Evolutionary conservation across 352 stramenopile species (phyloP), one percentile per base, ranked within the genome.

Genomic region (Phytophthora crassamura): DNA sequence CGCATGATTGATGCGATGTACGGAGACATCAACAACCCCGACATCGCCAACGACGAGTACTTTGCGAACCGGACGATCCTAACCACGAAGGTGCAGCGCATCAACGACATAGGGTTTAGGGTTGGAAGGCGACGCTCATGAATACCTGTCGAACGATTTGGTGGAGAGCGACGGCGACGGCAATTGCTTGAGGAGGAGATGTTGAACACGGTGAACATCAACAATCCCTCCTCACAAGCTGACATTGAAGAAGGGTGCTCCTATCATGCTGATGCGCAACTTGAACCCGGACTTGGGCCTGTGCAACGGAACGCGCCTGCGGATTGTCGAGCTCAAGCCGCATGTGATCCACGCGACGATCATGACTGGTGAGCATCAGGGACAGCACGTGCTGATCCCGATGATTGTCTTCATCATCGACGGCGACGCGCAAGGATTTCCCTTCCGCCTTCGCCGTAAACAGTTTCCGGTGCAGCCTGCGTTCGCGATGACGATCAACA

Each of bases 231-330:
- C 64, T 5, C 70, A 79, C 48, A 72, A 64, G 9, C 28, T 76
- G 9, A 40, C 28, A 1, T 49, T 82, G 0, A 78, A 77, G 30
- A 36, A 57, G 0, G 55, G 67, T 3, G 64, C 42, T 80, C 59
- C 59, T 5, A 39, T 74, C 5, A 70, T 77, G 63, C 43, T 80
- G 52, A 67, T 80, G 14, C 52, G 60, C 3, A 78, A 77, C 47
- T 52, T 57, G 34, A 79, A 79, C 34, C 25, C 64, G 0, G 35
- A 67, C 25, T 33, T 53, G 12, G 64, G 56, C 2, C 25, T 79
- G 0, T 75, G 66, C 32, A 78, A 74, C 33, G 72, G 56, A 0
- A 78, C 68, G 1, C 45, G 59, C 4, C 61, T 83, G 0, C 60
- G 72, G n/a, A 34, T 82, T 33, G 22, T 71, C 0, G 25, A 75